A percentile compares a stretch with the other conserved stretches of the same genome.
Evolutionary conservation across 495 filamentous ascomycete genomes (phyloP).

Genomic region (Lophium mytilinum): DNA sequence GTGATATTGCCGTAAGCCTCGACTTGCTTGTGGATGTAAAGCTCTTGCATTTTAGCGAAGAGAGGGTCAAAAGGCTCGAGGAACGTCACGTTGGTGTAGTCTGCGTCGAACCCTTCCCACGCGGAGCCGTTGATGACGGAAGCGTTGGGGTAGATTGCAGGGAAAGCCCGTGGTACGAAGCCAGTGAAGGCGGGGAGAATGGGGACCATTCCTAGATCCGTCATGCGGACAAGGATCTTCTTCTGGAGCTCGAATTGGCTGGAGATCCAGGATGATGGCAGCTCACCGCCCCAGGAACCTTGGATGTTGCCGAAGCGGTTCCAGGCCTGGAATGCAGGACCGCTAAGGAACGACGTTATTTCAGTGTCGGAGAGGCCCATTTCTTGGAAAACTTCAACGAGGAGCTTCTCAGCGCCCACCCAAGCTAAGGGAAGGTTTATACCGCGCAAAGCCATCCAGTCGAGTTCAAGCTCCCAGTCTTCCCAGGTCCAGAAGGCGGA

Average conservation of each 20-base stretch:
- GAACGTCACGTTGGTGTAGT: slow-evolving; percentile 44
- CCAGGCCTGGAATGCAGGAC: slow-evolving; percentile 49
- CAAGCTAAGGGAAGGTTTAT: slow-evolving; percentile 47
- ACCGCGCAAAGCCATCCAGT: slow-evolving; percentile 48
- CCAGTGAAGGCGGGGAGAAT: slow-evolving; percentile 37
- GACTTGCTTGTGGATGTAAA: slow-evolving; percentile 43
- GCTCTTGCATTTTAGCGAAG: slow-evolving; percentile 39
- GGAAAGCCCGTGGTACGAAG: slow-evolving; percentile 34
- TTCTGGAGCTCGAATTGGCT: slow-evolving; percentile 41
- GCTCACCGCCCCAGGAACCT: slow-evolving; percentile 35
- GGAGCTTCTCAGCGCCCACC: slow-evolving; percentile 46
- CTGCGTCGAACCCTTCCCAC: slow-evolving; percentile 38
- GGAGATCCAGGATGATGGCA: slow-evolving; percentile 42
- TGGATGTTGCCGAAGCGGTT: slow-evolving; percentile 51
- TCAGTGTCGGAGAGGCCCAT: slow-evolving; percentile 41
- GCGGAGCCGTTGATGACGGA: slow-evolving; percentile 40
- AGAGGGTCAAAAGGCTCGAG: slow-evolving; percentile 43
- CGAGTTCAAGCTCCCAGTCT: slow-evolving; percentile 47
- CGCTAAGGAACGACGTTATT: slow-evolving; percentile 40
- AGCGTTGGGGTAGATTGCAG: slow-evolving; percentile 37
- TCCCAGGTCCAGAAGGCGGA: slow-evolving; percentile 47
- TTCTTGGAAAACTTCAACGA: slow-evolving; percentile 43
- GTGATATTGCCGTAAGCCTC: slow-evolving; percentile 44
- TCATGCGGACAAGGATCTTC: slow-evolving; percentile 44
- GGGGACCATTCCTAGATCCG: slow-evolving; percentile 46